phyloP scores from a whole-genome alignment of 495 filamentous ascomycete genomes.

The Xylaria intraflava region DNA sequence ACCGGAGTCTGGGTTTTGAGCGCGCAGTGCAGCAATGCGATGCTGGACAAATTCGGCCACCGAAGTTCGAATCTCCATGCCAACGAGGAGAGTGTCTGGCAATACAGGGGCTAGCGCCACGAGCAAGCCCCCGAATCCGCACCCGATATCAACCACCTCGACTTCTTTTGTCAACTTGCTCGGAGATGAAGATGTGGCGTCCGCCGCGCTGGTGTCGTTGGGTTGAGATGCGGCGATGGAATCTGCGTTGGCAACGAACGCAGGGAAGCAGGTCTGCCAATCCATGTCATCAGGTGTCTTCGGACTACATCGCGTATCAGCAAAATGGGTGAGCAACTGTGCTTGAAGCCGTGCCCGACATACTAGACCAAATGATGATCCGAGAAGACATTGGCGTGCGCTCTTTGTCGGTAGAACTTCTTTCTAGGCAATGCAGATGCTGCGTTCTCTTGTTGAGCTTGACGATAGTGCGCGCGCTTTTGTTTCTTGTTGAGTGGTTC shows the following conservation, averaged over 20 bases:
- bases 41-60: conserved; percentile 86
- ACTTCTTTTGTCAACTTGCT: conserved; percentile 57
- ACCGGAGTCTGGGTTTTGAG: conserved; percentile 51
- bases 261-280: conserved; percentile 81
- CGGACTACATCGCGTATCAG: conserved; percentile 52
- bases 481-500: conserved; percentile 56
- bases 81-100: conserved; percentile 76
- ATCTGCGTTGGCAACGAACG: conserved; percentile 40
- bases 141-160: conserved; percentile 95
- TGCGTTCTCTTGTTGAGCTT: conserved; percentile 33
- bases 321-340: background rate
- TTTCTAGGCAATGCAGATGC: conserved; percentile 65
- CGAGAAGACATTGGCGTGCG: conserved; percentile 96
- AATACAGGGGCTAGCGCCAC: conserved; percentile 76
- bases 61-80: conserved; percentile 85
- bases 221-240: conserved; percentile 3
- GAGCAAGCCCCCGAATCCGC: conserved; percentile 87
- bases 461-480: conserved; percentile 69
- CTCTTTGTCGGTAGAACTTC: conserved; percentile 91
- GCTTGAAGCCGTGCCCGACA: conserved; percentile 17
- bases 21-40: conserved; percentile 72
- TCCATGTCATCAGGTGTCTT: conserved; percentile 76
- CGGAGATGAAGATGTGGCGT: conserved; percentile 15
- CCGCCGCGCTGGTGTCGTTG: conserved; percentile 5
- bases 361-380: conserved; percentile 88